Evolutionary conservation across 164 flowering plant species (phyloP).

Genomic region (Annona squamosa): DNA sequence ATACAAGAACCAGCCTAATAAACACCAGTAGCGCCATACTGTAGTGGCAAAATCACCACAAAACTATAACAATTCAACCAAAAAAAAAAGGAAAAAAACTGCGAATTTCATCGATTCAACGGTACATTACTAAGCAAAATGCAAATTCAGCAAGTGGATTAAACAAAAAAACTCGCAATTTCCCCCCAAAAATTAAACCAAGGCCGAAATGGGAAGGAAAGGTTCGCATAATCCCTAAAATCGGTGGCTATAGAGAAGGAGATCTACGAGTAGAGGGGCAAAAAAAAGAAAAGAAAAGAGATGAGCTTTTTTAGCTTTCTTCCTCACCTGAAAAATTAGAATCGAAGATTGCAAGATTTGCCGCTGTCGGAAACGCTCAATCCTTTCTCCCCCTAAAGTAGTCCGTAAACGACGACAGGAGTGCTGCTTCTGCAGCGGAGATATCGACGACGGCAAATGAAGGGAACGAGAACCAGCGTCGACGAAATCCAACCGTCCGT

Average conservation of each 20-base stretch:
- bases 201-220: not conserved
- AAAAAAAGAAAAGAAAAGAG: not conserved
- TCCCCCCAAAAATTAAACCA: not conserved
- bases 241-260: too few relatives aligned
- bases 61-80: not conserved
- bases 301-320: not conserved
- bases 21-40: not conserved
- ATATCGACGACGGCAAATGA: not conserved
- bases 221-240: too few relatives aligned
- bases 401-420: too few relatives aligned
- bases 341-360: not conserved
- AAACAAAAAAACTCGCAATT: not conserved
- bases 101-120: not conserved
- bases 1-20: not conserved
- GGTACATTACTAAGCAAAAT: not conserved
- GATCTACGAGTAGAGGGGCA: too few relatives aligned
- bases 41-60: not conserved
- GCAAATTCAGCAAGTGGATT: not conserved
- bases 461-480: not conserved
- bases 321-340: not conserved
- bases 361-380: not conserved
- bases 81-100: not conserved
- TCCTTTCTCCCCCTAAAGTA: not conserved
- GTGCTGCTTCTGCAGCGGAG: not conserved
- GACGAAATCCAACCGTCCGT: constrained; percentile 3